Evolutionary conservation across 805 yeast genomes (phyloP).

Genomic region (Zygotorulaspora sp.): DNA sequence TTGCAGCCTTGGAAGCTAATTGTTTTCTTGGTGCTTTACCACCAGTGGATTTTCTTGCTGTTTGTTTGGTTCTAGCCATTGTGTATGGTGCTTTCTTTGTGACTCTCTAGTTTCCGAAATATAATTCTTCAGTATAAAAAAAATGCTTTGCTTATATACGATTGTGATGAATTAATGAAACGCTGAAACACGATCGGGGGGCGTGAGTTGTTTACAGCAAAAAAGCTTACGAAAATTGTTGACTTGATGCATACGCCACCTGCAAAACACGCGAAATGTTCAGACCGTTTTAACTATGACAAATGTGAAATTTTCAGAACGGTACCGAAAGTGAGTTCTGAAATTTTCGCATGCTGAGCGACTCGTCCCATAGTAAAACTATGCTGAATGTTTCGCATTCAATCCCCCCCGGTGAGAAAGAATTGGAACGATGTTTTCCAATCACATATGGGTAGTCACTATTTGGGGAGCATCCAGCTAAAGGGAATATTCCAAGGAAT

Average conservation of each 20-base stretch:
- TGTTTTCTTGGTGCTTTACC: slow-evolving; percentile 96
- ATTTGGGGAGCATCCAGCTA: background rate
- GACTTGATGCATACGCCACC: background rate
- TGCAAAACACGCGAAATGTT: slow-evolving; percentile 16
- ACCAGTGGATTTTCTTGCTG: slow-evolving; percentile 93
- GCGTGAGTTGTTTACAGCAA: slow-evolving; percentile 1
- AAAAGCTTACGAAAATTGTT: background rate
- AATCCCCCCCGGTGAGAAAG: slow-evolving; percentile 10
- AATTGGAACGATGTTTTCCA: slow-evolving; percentile 7
- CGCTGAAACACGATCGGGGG: background rate
- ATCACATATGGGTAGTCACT: background rate
- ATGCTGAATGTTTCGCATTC: slow-evolving; percentile 20
- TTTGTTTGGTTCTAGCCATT: slow-evolving; percentile 93
- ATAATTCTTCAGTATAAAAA: background rate
- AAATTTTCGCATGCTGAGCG: slow-evolving; percentile 19
- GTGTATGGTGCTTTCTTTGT: slow-evolving; percentile 12
- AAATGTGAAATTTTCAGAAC: slow-evolving; percentile 18
- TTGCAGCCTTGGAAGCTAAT: slow-evolving; percentile 86
- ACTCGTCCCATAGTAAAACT: slow-evolving; percentile 10
- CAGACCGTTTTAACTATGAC: slow-evolving; percentile 22
- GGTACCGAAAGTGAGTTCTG: slow-evolving; percentile 15
- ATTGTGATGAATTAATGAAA: background rate
- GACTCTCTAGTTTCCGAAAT: background rate
- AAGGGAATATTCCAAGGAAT: background rate
- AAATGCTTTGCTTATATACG: slow-evolving; percentile 6